phyloP scores from a whole-genome alignment of 441 rosid genomes.

The Breynia disticha region DNA sequence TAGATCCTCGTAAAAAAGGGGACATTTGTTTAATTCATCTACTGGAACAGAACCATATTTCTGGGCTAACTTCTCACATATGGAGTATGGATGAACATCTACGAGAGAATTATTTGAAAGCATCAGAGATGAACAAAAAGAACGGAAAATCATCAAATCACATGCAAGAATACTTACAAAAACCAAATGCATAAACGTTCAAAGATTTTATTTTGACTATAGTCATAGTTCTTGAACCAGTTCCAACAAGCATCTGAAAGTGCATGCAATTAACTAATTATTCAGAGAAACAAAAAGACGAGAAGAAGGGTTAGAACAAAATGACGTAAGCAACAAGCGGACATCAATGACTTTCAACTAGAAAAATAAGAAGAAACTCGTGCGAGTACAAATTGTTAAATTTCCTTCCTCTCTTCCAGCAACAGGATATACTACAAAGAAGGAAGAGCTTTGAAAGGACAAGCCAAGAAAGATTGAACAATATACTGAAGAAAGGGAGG shows the following conservation, averaged over 20 bases:
- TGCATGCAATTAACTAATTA: constrained; percentile 2
- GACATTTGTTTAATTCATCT: constrained; percentile 40
- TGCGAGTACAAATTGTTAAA: no score
- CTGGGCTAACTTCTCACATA: constrained; percentile 70
- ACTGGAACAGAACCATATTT: constrained; percentile 59
- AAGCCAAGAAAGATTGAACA: no score
- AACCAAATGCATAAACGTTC: constrained; percentile 85
- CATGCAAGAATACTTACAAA: constrained; percentile 57
- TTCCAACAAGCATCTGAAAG: constrained; percentile 87
- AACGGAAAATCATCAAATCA: constrained; percentile 9
- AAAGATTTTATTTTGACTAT: constrained; percentile 72
- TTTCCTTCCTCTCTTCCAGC: no score
- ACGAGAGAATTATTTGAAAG: constrained; percentile 9
- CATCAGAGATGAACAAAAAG: neutral
- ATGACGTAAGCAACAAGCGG: no score
- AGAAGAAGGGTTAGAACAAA: neutral
- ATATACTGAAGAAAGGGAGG: no score
- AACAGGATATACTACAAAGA: no score
- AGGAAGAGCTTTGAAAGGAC: no score
- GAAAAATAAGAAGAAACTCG: no score
- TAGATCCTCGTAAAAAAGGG: constrained; percentile 66
- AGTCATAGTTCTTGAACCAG: constrained; percentile 81
- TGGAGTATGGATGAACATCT: constrained; percentile 77
- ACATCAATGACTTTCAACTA: no score
- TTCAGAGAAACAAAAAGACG: neutral